Evolutionary conservation across 139 green algal genomes (phyloP).

Genomic region (Chlamydomonas applanata): DNA sequence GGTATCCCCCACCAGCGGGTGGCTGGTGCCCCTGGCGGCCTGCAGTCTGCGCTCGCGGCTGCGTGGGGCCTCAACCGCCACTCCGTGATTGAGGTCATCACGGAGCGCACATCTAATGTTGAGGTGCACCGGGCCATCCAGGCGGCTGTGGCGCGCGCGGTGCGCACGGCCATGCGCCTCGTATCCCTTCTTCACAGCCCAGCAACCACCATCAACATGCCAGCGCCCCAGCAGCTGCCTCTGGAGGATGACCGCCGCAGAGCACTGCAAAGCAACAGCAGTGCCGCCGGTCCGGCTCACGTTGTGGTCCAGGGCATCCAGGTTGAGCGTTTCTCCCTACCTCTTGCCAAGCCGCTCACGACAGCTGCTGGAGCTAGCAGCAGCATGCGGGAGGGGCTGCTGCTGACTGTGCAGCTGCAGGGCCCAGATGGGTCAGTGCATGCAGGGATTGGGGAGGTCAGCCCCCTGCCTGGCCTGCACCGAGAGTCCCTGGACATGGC

Average conservation of each 20-base stretch:
- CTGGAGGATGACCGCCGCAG: too few species aligned
- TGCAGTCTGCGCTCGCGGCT: conserved; percentile 64
- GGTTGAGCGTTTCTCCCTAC: conserved; percentile 49
- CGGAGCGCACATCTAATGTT: conserved; percentile 24
- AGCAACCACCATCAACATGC: too few species aligned
- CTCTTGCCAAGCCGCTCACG: conserved; percentile 61
- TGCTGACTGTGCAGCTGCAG: conserved; percentile 42
- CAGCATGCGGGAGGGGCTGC: conserved; percentile 37
- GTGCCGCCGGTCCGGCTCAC: too few species aligned
- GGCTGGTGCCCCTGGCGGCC: conserved; percentile 31
- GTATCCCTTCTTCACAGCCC: too few species aligned
- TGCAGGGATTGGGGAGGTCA: conserved; percentile 62
- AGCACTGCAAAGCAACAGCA: too few species aligned
- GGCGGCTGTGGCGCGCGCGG: conserved; percentile 29
- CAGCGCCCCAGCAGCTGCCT: too few species aligned
- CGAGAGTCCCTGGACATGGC: conserved; percentile 63
- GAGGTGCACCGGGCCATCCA: conserved; percentile 71
- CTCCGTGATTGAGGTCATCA: conserved; percentile 81
- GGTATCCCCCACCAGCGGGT: conserved; percentile 80
- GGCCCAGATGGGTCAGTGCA: conserved; percentile 27
- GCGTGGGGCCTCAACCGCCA: conserved; percentile 81
- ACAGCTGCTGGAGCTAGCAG: conserved; percentile 19
- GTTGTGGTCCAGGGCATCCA: too few species aligned
- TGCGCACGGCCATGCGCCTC: conserved; percentile 10
- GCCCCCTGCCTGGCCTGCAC: conserved; percentile 88